Base-by-base conservation (phyloP, 2,329 filamentous ascomycete species). In the Metarhizium robertsii region DNA sequence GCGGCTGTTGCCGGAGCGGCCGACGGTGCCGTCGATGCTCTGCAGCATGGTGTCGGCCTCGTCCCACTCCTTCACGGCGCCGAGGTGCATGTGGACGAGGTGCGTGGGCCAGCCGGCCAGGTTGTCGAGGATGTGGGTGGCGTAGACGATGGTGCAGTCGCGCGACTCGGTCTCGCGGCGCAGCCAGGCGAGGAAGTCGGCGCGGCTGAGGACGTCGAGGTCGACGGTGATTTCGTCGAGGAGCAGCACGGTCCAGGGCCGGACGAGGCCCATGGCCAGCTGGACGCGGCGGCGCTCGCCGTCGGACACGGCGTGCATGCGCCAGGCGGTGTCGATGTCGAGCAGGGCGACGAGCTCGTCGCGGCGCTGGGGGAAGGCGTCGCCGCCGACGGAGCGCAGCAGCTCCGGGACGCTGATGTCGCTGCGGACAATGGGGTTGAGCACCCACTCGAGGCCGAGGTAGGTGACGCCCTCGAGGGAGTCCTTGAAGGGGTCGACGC, bases 181-280 rank as follows among this genome's bases (percentile, higher is more conserved):
- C 66, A 99, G 73, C 76, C 92, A 99, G 47, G 74, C 78, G 36
- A 99, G 78, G 69, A 99, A 99, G 67, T 92, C 86, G 64, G 85
- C 85, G 16, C 94, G 82, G 55, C 84, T 88, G 58, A 96, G 79
- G 56, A 99, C 80, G 71, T 99, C 94, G 58, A 99, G 76, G 70
- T 99, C 94, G 8, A 99, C 94, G 1, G 94, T 99, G 69, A 97
- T 96, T 71, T 97, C 92, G 68, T 99, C 94, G 45, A 99, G 80
- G 53, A 99, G 77, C 32, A 99, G 76, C 3, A 99, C 87, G 11
- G 84, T 85, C 94, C 94, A 99, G 1, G 94, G 94, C 3, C 92
- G 79, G 48, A 99, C 73, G 8, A 99, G 77, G 0, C 94, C 94
- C 94, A 99, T 99, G 58, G 92, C 92, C 7, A 99, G 79, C 75